phyloP scores from a whole-genome alignment of 1,139 yeast species.

The Yamadazyma diddensiae region DNA sequence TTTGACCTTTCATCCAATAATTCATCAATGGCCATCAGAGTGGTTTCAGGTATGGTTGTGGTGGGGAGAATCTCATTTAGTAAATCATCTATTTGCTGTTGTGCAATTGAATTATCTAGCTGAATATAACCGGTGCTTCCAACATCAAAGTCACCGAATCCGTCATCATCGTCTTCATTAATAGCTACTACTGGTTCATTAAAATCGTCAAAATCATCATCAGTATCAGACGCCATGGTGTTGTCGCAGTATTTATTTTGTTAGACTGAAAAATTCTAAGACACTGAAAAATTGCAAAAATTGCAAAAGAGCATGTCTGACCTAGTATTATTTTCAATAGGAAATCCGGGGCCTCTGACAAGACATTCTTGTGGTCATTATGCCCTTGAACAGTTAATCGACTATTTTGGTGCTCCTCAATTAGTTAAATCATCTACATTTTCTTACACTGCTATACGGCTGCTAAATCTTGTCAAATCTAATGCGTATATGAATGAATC shows the following conservation, averaged over 20 bases:
- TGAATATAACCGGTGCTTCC: conserved; percentile 16
- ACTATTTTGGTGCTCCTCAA: conserved; percentile 25
- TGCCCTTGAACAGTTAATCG: conserved; percentile 27
- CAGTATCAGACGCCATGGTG: conserved; percentile 3
- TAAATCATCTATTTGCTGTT: conserved; percentile 14
- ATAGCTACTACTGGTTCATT: conserved; percentile 8
- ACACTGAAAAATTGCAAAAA: neutral
- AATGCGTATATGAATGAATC: conserved; percentile 44
- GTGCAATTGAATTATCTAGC: neutral
- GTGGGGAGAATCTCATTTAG: conserved; percentile 22
- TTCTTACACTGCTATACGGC: conserved; percentile 20
- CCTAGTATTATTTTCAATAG: conserved; percentile 35
- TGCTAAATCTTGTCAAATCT: conserved; percentile 32
- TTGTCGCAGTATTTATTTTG: conserved; percentile 1
- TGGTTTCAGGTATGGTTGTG: neutral
- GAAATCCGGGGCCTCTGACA: conserved; percentile 41
- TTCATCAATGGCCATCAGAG: neutral
- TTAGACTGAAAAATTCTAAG: neutral
- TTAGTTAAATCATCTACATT: conserved; percentile 20
- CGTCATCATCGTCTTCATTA: conserved; percentile 22
- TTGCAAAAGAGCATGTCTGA: conserved; percentile 3
- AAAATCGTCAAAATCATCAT: conserved; percentile 13
- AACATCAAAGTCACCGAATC: conserved; percentile 40
- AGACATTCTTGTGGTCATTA: conserved; percentile 43
- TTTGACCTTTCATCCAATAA: conserved; percentile 26